phyloP scores from a whole-genome alignment of 2,329 filamentous ascomycete species.

The Nothophoma quercina region DNA sequence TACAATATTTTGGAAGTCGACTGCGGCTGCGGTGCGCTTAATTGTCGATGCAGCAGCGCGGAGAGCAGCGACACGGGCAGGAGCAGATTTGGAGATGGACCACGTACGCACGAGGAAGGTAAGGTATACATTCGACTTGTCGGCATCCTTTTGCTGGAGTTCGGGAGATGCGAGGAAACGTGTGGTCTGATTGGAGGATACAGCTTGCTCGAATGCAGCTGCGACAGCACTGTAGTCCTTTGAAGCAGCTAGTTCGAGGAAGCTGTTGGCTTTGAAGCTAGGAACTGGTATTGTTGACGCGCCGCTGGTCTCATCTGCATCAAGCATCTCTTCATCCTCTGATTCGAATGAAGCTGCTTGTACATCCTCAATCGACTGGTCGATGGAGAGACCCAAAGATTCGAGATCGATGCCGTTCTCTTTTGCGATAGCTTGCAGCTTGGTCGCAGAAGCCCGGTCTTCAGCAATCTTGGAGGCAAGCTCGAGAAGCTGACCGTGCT shows the following conservation, averaged over 20 bases:
- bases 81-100: constrained; percentile 73
- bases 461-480: constrained; percentile 43
- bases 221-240: constrained; percentile 41
- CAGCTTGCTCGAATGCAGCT: constrained; percentile 39
- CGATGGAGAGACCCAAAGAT: constrained; percentile 56
- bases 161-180: constrained; percentile 63
- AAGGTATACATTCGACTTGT: constrained; percentile 71
- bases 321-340: constrained; percentile 58
- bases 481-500: constrained; percentile 43
- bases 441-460: constrained; percentile 52
- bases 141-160: constrained; percentile 62
- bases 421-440: constrained; percentile 72
- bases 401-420: constrained; percentile 76
- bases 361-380: constrained; percentile 24
- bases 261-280: constrained; percentile 38
- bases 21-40: constrained; percentile 47
- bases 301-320: constrained; percentile 56
- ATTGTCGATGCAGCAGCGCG: constrained; percentile 56
- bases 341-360: constrained; percentile 42
- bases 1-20: constrained; percentile 80
- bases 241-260: constrained; percentile 29
- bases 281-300: constrained; percentile 29
- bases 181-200: constrained; percentile 28
- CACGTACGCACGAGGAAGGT: constrained; percentile 80
- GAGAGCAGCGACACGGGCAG: constrained; percentile 74